Evolutionary conservation across 2,329 filamentous ascomycete genomes (phyloP), one percentile per base, ranked within the genome.

Genomic region (Colletotrichum sp.): DNA sequence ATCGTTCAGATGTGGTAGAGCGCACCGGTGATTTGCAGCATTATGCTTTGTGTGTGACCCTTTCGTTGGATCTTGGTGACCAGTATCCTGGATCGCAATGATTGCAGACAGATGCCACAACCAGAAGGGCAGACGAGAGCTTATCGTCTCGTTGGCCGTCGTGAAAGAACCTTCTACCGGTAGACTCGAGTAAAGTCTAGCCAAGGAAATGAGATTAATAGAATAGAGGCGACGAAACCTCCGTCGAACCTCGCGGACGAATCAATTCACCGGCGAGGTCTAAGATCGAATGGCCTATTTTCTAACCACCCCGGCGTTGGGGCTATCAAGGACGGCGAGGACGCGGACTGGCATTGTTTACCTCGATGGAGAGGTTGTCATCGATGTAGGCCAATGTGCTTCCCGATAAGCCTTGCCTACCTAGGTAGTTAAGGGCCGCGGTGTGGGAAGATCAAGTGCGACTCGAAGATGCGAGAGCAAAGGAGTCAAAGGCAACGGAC

Each of bases 271-370:
- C 73, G 66, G 79, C 79, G 79, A 84, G 79, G 81, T 76, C 68
- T 76, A 72, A 72, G 76, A 76, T 75, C 77, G 71, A 68, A 68
- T 39, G 71, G 78, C 78, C 85, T 87, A 90, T 81, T 88, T 80
- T 79, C 80, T 81, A 78, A 80, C 80, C 77, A 89, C 88, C 89
- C 89, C 89, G 79, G 77, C 88, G 81, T 88, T 90, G 88, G 89
- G 89, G 88, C 84, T 89, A 87, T 87, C 83, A 81, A 84, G 68
- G 68, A 71, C 59, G 63, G 63, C 13, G 63, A 52, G 66, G 70
- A 76, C 75, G 68, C 72, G 73, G 76, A 72, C 70, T 62, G 76
- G 75, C 79, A 83, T 81, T 63, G 62, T 78, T 78, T 76, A 59
- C 59, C 12, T 65, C 55, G 39, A 65, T 64, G 44, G 36, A 15